These are phyloP conservation scores for Haematococcus sp. DNA, from an alignment of 139 green algal genomes.

Conservation along the genomic window DNA sequence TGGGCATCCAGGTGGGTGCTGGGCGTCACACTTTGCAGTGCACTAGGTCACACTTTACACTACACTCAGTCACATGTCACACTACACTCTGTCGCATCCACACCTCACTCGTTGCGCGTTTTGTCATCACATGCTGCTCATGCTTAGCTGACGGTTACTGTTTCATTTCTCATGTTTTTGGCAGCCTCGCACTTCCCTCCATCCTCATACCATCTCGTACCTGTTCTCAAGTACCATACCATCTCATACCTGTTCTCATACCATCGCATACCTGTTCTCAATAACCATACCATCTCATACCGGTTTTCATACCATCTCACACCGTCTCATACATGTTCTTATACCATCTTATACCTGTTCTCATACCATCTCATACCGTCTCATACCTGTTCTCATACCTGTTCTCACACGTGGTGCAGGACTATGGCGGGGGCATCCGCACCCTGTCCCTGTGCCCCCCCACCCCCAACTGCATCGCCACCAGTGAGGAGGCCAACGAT, in stretches of 20 bases:
- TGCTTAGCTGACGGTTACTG: no score
- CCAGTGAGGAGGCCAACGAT: slow-evolving; percentile 85
- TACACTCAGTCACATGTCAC: neutral
- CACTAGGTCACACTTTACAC: neutral
- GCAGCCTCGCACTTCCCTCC: neutral
- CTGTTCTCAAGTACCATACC: no score
- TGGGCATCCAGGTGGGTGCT: slow-evolving; percentile 54
- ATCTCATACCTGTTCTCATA: no score
- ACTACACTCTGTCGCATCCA: neutral
- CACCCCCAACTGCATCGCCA: slow-evolving; percentile 91
- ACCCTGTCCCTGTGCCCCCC: slow-evolving; percentile 81
- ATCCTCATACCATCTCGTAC: neutral
- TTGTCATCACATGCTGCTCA: no score
- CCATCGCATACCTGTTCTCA: no score
- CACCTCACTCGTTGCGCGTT: neutral
- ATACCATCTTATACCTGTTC: no score
- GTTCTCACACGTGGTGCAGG: slow-evolving; percentile 25
- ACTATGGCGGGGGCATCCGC: slow-evolving; percentile 68
- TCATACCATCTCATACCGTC: neutral
- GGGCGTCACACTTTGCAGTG: neutral
- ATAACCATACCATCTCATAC: no score
- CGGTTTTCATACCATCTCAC: neutral
- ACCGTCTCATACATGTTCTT: no score
- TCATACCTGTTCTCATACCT: neutral
- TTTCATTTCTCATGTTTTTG: neutral